phyloP scores from a whole-genome alignment of 179 eudicot species.

The Actinidia arguta region DNA sequence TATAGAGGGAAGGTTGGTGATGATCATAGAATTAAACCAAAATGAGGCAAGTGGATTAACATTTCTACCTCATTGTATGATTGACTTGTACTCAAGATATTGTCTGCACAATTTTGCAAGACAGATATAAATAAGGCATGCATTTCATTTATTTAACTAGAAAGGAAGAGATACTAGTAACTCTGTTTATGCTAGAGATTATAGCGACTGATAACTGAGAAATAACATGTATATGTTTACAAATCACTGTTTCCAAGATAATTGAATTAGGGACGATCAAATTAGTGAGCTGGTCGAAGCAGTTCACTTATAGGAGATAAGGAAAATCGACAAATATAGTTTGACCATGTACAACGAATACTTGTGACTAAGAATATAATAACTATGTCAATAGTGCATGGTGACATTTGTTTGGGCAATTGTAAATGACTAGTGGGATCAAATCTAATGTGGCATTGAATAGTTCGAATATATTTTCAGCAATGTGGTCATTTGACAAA shows the following conservation, averaged over 20 bases:
- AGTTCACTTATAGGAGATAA: too few species aligned
- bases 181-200: not conserved
- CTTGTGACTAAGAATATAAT: too few species aligned
- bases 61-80: not conserved
- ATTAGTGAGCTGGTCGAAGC: not conserved
- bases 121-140: not conserved
- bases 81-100: not conserved
- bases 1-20: not conserved
- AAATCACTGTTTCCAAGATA: not conserved
- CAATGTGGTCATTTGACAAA: too few species aligned
- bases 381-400: not conserved
- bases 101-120: not conserved
- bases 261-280: not conserved
- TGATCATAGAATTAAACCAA: not conserved
- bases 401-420: not conserved
- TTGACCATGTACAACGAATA: too few species aligned
- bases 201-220: not conserved
- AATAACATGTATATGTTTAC: not conserved
- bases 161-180: not conserved
- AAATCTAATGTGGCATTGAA: not conserved
- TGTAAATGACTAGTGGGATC: not conserved
- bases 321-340: too few species aligned
- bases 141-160: not conserved
- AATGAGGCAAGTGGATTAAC: not conserved
- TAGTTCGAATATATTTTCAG: not conserved